Evolutionary conservation across 352 stramenopile genomes (phyloP).

Genomic region (Salisapilia sapeloensis): DNA sequence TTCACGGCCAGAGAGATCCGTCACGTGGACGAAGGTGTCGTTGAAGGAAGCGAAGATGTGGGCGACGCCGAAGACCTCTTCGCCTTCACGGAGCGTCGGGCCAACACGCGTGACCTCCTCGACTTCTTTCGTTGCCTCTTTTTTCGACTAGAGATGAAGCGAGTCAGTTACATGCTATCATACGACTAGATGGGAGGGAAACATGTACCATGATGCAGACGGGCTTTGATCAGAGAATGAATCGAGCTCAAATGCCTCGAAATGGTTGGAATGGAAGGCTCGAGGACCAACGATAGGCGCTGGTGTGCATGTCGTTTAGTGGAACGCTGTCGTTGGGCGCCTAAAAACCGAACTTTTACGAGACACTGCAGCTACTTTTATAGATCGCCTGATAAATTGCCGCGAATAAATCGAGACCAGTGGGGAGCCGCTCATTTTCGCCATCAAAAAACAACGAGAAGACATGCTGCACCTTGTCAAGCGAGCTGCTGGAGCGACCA

Average conservation of each 20-base stretch:
- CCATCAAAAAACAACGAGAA: too few relatives aligned
- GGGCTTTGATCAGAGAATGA: too few relatives aligned
- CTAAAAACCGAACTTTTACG: too few relatives aligned
- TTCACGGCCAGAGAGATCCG: constrained; percentile 97
- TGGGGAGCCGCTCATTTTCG: too few relatives aligned
- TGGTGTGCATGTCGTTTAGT: too few relatives aligned
- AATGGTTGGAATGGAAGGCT: too few relatives aligned
- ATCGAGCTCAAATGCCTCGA: too few relatives aligned
- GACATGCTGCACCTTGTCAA: constrained; percentile 71
- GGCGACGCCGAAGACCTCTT: constrained; percentile 98
- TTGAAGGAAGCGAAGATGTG: constrained; percentile 99
- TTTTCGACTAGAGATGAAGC: constrained; percentile 39
- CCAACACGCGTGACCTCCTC: constrained; percentile 87
- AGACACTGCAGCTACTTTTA: too few relatives aligned
- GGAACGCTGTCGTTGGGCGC: too few relatives aligned
- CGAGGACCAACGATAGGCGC: too few relatives aligned
- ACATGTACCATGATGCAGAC: constrained; percentile 1
- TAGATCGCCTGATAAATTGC: too few relatives aligned
- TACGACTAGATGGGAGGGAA: background rate
- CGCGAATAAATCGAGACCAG: too few relatives aligned
- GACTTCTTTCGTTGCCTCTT: constrained; percentile 79
- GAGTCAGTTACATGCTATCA: background rate
- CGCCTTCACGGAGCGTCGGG: constrained; percentile 90
- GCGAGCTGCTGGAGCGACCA: constrained; percentile 33
- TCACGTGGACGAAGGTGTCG: constrained; percentile 99